A percentile compares a stretch with the other conserved stretches of the same genome.
Conservation (phyloP, 2,329 filamentous ascomycete genomes). For the Ustulina deusta region DNA sequence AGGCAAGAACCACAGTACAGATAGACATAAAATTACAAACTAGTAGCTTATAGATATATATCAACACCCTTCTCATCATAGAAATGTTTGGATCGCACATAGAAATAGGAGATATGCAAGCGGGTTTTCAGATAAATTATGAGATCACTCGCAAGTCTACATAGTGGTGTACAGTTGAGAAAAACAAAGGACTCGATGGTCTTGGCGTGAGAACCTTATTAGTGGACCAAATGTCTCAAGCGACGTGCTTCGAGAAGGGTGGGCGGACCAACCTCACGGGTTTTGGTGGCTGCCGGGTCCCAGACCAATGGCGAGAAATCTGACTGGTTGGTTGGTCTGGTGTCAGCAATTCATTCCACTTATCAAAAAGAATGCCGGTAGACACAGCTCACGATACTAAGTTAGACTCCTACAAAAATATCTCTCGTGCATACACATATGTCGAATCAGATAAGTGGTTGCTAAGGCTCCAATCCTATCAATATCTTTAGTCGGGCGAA, state of each 20-base stretch:
- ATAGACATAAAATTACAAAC: background rate
- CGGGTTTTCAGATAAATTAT: constrained; percentile 9
- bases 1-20: background rate
- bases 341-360: constrained; percentile 39
- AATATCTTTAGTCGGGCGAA: background rate
- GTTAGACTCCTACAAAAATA: background rate
- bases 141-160: background rate
- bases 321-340: constrained; percentile 35
- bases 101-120: constrained; percentile 15
- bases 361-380: constrained; percentile 28
- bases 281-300: constrained; percentile 41
- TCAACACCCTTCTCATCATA: constrained; percentile 17
- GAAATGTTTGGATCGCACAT: constrained; percentile 33
- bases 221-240: constrained; percentile 29
- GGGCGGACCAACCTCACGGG: constrained; percentile 38
- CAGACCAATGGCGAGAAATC: constrained; percentile 35
- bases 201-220: constrained; percentile 48
- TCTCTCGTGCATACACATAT: background rate
- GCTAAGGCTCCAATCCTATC: background rate
- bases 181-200: constrained; percentile 20
- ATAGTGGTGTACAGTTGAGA: background rate
- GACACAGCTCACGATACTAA: constrained; percentile 15
- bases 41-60: background rate
- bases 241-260: constrained; percentile 38
- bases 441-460: background rate